phyloP scores from a whole-genome alignment of 1,139 yeast species.

The Candida sp. region DNA sequence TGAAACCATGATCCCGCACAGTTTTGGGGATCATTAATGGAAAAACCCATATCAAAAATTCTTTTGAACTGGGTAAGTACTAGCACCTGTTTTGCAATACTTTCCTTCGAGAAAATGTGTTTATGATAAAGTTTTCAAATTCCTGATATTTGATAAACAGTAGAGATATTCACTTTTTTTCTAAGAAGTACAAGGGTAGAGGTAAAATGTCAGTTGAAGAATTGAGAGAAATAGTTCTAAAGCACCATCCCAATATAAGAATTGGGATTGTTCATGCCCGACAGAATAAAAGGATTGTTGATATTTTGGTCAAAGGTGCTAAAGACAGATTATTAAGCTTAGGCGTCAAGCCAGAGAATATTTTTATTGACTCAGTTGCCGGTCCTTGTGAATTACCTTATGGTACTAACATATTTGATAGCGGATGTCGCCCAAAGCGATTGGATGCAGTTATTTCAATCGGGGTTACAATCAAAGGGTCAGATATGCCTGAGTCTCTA shows the following conservation, averaged over 20 bases:
- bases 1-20: too few species aligned
- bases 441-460: slow-evolving; percentile 90
- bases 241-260: slow-evolving; percentile 62
- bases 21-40: too few species aligned
- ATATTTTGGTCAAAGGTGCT: slow-evolving; percentile 80
- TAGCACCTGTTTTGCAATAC: too few species aligned
- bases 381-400: slow-evolving; percentile 93
- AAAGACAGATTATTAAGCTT: slow-evolving; percentile 52
- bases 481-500: slow-evolving; percentile 97
- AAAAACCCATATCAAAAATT: too few species aligned
- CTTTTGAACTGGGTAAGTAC: too few species aligned
- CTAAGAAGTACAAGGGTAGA: background rate
- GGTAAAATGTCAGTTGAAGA: slow-evolving; percentile 71
- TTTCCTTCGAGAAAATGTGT: too few species aligned
- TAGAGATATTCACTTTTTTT: too few species aligned
- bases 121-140: too few species aligned
- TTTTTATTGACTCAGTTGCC: slow-evolving; percentile 80
- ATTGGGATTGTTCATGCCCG: slow-evolving; percentile 93
- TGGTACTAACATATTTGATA: slow-evolving; percentile 59
- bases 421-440: slow-evolving; percentile 43
- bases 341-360: slow-evolving; percentile 76
- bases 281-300: slow-evolving; percentile 82
- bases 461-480: slow-evolving; percentile 93
- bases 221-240: slow-evolving; percentile 68
- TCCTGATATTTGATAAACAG: too few species aligned